Percentiles rank a stretch among this genome's conserved stretches.
Conservation (phyloP, 352 stramenopile species). For the Poterioochromonas sp. region DNA sequence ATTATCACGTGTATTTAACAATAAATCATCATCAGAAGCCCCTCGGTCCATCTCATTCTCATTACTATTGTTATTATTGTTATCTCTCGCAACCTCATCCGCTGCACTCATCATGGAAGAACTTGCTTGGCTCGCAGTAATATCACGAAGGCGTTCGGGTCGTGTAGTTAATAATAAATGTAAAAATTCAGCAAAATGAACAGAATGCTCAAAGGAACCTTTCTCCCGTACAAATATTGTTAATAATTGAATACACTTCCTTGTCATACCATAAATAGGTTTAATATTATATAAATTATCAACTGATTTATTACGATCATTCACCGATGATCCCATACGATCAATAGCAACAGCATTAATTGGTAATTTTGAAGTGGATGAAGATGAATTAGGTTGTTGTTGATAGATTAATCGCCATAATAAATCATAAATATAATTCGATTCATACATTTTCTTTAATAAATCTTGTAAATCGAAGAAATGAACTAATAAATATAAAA, state of each 20-base stretch:
- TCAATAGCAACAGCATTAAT: no score
- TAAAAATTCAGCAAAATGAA: not conserved
- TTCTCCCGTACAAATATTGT: not conserved
- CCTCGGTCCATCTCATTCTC: not conserved
- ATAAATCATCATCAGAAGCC: not conserved
- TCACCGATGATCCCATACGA: no score
- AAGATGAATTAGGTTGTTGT: no score
- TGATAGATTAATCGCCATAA: no score
- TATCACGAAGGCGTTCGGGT: not conserved
- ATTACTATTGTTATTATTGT: not conserved
- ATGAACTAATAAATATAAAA: no score
- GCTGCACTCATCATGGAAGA: not conserved
- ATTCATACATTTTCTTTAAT: no score
- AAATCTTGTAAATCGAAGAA: no score
- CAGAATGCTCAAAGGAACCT: not conserved
- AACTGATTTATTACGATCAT: not conserved
- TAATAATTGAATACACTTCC: not conserved
- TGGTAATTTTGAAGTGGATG: no score
- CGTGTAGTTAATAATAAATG: not conserved
- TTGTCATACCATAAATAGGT: not conserved
- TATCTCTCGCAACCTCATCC: not conserved
- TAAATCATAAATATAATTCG: no score
- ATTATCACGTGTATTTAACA: not conserved
- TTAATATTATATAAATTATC: not conserved
- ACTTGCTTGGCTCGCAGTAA: no score